A percentile compares a stretch with the other conserved stretches of the same genome.
Evolutionary conservation across 169 alveolate species (phyloP).

Genomic region (Cardiosporidium cionae): DNA sequence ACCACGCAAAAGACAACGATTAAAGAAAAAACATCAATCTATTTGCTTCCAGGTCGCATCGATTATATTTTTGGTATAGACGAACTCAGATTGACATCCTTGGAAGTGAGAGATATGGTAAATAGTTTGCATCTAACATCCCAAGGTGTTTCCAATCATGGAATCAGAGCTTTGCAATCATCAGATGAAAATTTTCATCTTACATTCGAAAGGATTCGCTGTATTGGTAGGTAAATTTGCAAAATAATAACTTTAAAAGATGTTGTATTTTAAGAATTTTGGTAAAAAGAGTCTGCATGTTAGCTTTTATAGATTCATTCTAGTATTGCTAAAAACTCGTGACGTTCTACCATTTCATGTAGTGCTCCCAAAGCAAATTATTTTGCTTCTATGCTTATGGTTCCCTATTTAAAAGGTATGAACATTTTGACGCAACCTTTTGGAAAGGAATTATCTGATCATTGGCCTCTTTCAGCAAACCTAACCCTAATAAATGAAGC

Average conservation of each 20-base stretch:
- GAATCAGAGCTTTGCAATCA: too few species aligned
- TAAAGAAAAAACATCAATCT: background rate
- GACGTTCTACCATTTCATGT: too few species aligned
- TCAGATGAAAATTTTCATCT: background rate
- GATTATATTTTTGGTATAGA: constrained; percentile 30
- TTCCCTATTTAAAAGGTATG: constrained; percentile 30
- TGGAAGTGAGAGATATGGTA: constrained; percentile 2
- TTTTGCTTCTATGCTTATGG: too few species aligned
- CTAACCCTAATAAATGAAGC: too few species aligned
- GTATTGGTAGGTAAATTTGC: constrained; percentile 7
- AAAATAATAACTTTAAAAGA: background rate
- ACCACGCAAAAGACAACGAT: too few species aligned
- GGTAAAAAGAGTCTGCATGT: too few species aligned
- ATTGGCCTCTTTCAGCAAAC: constrained; percentile 27
- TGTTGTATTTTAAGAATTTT: too few species aligned
- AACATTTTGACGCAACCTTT: constrained; percentile 15
- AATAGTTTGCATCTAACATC: background rate
- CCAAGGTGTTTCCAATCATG: background rate
- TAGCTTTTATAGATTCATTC: too few species aligned
- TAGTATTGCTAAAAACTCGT: too few species aligned
- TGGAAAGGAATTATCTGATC: constrained; percentile 21
- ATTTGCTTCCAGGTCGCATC: constrained; percentile 10
- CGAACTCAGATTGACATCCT: background rate
- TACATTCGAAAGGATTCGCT: background rate
- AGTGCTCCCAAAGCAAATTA: too few species aligned